These are phyloP conservation scores for Sapria himalayana DNA, from an alignment of 345 rosid species.

Conservation along the genomic window DNA sequence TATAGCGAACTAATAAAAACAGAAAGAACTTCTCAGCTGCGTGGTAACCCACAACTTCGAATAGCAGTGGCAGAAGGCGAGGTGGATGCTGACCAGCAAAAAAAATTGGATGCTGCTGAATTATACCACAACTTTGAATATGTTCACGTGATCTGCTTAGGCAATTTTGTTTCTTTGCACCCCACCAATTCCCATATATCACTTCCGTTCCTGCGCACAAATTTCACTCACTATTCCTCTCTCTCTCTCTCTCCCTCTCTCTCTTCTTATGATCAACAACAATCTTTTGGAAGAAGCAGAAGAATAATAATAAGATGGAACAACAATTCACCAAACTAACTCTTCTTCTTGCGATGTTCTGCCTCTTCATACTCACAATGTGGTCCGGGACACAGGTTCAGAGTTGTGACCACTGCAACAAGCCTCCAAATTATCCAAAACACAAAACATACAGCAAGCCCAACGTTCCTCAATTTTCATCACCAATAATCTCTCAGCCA, in stretches of 20 bases:
- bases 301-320: slow-evolving; percentile 1
- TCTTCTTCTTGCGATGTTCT: slow-evolving; percentile 31
- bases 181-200: slow-evolving; percentile 21
- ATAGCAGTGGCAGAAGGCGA: background rate
- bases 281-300: too few species aligned
- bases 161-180: slow-evolving; percentile 11
- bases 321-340: slow-evolving; percentile 15
- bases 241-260: slow-evolving; percentile 1
- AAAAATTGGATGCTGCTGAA: too few species aligned
- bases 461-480: slow-evolving; percentile 15
- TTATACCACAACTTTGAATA: too few species aligned
- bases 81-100: too few species aligned
- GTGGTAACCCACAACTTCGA: background rate
- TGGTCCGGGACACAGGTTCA: slow-evolving; percentile 31
- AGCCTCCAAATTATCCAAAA: slow-evolving; percentile 14
- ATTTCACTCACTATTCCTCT: slow-evolving; percentile 3
- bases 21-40: background rate
- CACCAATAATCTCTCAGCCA: slow-evolving; percentile 12
- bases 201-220: slow-evolving; percentile 5
- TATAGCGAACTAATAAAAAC: background rate
- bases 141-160: slow-evolving; percentile 52
- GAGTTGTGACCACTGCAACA: slow-evolving; percentile 41
- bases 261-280: too few species aligned
- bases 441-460: slow-evolving; percentile 11
- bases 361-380: slow-evolving; percentile 32